These are phyloP conservation scores for Anisodus tanguticus DNA, from an alignment of 257 asterid genomes.

Conservation along the genomic window DNA sequence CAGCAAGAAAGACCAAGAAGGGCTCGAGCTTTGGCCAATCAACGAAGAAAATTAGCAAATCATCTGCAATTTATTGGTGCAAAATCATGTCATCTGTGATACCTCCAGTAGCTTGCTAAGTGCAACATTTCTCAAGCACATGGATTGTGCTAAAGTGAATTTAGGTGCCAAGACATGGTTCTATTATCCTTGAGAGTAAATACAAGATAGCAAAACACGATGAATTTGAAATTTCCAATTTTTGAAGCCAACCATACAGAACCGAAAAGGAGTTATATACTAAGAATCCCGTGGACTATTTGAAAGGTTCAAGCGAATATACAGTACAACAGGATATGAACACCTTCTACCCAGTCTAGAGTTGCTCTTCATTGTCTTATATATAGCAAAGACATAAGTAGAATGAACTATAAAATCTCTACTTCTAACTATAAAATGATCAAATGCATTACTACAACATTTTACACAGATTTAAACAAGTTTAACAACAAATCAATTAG, in stretches of 20 bases:
- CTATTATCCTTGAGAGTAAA: neutral
- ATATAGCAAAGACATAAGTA: neutral
- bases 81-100: neutral
- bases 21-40: neutral
- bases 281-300: neutral
- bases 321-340: slow-evolving; percentile 26
- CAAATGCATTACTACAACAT: neutral
- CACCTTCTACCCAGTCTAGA: neutral
- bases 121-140: neutral
- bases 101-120: neutral
- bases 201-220: neutral
- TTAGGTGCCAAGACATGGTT: neutral
- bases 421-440: neutral
- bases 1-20: no score
- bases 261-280: neutral
- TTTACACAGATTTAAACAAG: neutral
- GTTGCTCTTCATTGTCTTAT: neutral
- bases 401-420: neutral
- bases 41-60: neutral
- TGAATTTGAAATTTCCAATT: neutral
- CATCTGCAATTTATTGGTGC: neutral
- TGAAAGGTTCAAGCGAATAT: neutral
- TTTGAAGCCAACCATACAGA: neutral
- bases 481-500: neutral
- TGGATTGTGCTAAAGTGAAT: neutral